Base-by-base conservation (phyloP, 2,329 filamentous ascomycete species). In the Xylaria sp. region DNA sequence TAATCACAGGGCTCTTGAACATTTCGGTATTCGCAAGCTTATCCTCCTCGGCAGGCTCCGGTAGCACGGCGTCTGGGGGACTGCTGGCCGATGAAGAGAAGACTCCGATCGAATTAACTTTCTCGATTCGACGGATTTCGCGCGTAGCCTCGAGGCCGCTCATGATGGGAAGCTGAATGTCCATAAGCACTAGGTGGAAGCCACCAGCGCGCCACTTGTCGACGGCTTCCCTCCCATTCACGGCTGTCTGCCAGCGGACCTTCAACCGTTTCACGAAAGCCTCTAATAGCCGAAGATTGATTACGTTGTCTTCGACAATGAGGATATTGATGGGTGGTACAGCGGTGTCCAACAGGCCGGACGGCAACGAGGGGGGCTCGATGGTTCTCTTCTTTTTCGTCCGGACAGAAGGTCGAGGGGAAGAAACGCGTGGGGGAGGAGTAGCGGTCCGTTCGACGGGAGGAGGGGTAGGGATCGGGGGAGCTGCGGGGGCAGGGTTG, bases 221-320 rank as follows among this genome's bases (percentile, higher is more conserved):
- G 34, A 98, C 94, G 1, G 96, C 96, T 73, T 98, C 95, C 72
- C 91, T 90, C 28, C 96, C 96, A 79, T 98, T 97, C 87, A 97
- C 94, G 46, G 96, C 96, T n/a, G 94, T 97, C 81, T 96, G 92
- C 94, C 95, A 98, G 41, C 96, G 89, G 7, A 99, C 96, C 78
- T 97, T 98, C 59, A 99, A 86, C 58, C 94, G 88, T 82, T 98
- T 97, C 86, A 98, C 95, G 77, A 99, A 97, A 0, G 94, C 94
- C 78, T 98, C 95, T 44, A 99, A 85, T 10, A 99, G 89, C 77
- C 94, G 93, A 74, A 98, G 84, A 78, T 98, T 99, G 86, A 99
- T 98, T 72, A 96, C 94, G 80, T 99, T 99, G 83, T 99, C 96
- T 83, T 99, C 96, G 15, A 99, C 96, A 70, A 99, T 97, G 52